Evolutionary conservation across 495 filamentous ascomycete species (phyloP).

Genomic region (Paragyromitra xinjiangensis): DNA sequence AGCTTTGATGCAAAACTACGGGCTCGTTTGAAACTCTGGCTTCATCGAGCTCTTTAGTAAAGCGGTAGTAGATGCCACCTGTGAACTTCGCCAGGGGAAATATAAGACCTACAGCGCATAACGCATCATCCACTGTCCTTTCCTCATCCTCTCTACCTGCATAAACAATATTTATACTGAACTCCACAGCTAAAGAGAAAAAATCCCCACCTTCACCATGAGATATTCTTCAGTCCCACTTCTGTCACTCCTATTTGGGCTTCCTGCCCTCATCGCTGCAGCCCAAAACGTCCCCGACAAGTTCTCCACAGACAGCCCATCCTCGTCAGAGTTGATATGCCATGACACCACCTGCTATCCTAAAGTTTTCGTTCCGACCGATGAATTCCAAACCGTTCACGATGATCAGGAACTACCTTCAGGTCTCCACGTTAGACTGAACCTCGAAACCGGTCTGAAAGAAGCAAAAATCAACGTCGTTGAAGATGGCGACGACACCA

Average conservation of each 20-base stretch:
- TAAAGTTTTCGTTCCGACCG: slow-evolving; percentile 67
- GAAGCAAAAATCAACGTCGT: slow-evolving; percentile 70
- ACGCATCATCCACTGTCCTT: slow-evolving; percentile 4
- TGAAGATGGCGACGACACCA: slow-evolving; percentile 59
- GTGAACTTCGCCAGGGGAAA: slow-evolving; percentile 29
- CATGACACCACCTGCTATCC: slow-evolving; percentile 73
- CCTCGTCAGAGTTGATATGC: slow-evolving; percentile 65
- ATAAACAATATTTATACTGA: slow-evolving; percentile 22
- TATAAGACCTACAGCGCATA: slow-evolving; percentile 22
- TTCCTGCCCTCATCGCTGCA: slow-evolving; percentile 36
- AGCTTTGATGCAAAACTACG: slow-evolving; percentile 7
- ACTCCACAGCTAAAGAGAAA: background rate
- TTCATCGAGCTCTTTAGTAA: slow-evolving; percentile 9
- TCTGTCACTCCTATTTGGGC: slow-evolving; percentile 39
- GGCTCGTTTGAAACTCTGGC: slow-evolving; percentile 33
- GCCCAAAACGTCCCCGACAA: slow-evolving; percentile 43
- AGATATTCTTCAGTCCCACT: slow-evolving; percentile 32
- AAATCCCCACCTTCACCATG: slow-evolving; percentile 7
- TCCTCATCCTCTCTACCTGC: slow-evolving; percentile 2
- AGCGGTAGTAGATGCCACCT: slow-evolving; percentile 41
- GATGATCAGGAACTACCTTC: slow-evolving; percentile 71
- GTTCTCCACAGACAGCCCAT: slow-evolving; percentile 8
- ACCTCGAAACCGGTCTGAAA: slow-evolving; percentile 69
- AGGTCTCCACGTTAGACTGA: slow-evolving; percentile 71
- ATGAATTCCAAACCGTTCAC: slow-evolving; percentile 69